These are phyloP conservation scores for Medicago ruthenica DNA, from an alignment of 306 rosid genomes.

Conservation along the genomic window DNA sequence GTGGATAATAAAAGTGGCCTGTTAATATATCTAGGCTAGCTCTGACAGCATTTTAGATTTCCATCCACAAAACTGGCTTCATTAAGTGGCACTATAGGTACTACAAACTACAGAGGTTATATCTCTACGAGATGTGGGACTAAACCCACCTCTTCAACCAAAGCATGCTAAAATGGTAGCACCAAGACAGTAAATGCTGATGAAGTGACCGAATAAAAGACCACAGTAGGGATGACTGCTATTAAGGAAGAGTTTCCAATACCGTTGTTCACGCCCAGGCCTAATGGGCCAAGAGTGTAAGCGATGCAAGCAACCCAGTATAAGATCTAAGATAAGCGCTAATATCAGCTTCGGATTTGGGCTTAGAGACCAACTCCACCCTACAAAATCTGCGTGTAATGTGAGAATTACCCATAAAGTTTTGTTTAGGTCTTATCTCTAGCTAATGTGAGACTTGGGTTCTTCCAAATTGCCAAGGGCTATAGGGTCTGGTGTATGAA, in stretches of 20 bases:
- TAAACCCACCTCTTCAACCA: slow-evolving; percentile 6
- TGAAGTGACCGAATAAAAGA: neutral
- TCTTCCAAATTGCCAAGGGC: neutral
- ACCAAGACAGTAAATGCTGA: neutral
- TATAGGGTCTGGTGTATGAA: neutral
- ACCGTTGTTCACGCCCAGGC: neutral
- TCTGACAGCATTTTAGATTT: neutral
- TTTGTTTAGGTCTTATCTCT: neutral
- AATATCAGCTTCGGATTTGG: neutral
- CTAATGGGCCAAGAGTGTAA: neutral
- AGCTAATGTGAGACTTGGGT: neutral
- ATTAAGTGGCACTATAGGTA: neutral
- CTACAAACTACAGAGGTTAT: neutral
- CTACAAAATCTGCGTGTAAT: neutral
- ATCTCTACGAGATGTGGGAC: neutral
- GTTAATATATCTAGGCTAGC: neutral
- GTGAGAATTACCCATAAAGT: neutral
- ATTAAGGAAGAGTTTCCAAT: neutral
- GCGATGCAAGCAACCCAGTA: neutral
- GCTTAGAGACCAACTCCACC: neutral
- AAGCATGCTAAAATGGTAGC: neutral
- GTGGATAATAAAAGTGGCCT: neutral
- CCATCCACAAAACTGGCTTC: neutral
- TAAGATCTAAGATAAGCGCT: neutral
- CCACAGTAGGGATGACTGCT: neutral